Conservation (phyloP, 2,329 filamentous ascomycete species). For the Calycina herbarum region DNA sequence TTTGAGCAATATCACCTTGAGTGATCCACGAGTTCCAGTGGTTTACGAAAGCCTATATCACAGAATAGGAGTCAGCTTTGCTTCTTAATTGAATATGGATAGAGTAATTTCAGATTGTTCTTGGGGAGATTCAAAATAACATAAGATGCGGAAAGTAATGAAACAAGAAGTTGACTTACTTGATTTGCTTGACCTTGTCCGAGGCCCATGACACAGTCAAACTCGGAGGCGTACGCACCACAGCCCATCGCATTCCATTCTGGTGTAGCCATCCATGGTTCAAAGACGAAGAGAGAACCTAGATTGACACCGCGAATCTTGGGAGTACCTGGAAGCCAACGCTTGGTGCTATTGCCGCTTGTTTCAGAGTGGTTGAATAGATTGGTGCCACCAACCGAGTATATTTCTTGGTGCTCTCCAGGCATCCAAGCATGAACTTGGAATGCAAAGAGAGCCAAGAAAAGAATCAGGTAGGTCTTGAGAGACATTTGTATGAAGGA, state of each 20-base stretch:
- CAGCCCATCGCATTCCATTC: slow-evolving; percentile 8
- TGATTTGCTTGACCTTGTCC: slow-evolving; percentile 3
- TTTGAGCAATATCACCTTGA: slow-evolving; percentile 45
- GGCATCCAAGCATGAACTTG: slow-evolving; percentile 24
- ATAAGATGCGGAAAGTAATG: not conserved
- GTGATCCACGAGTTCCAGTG: slow-evolving; percentile 47
- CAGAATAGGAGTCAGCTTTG: not conserved
- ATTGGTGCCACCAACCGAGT: slow-evolving; percentile 15
- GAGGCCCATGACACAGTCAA: slow-evolving; percentile 5
- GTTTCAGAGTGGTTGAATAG: slow-evolving; percentile 19
- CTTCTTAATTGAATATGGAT: not conserved
- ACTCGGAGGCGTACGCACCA: slow-evolving; percentile 1
- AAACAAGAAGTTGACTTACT: not conserved
- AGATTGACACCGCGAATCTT: slow-evolving; percentile 13
- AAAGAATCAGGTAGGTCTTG: not conserved
- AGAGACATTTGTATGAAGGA: slow-evolving; percentile 2
- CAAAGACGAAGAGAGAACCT: slow-evolving; percentile 2
- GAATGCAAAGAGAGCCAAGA: not conserved
- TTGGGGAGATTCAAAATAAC: not conserved
- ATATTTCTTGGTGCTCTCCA: slow-evolving; percentile 22
- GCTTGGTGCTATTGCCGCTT: slow-evolving; percentile 13
- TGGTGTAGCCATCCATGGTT: slow-evolving; percentile 4
- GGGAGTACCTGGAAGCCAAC: slow-evolving; percentile 21
- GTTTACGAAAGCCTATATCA: not conserved
- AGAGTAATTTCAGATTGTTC: not conserved